Base-by-base conservation (phyloP, 768 basidiomycete genomes). In the Daedalea quercina region DNA sequence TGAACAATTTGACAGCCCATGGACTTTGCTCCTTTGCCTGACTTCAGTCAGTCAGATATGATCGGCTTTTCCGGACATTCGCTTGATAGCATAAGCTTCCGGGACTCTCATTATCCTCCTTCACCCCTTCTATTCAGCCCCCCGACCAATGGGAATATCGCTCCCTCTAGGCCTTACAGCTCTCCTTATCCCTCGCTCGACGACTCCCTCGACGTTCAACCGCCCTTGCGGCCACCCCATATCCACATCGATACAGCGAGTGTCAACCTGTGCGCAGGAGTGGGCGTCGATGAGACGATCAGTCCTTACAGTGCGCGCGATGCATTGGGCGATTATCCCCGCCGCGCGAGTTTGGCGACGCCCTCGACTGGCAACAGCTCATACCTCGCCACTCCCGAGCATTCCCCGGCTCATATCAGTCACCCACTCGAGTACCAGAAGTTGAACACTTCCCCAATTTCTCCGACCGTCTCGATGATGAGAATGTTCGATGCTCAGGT, bases 181-280 rank as follows among this genome's bases (percentile, higher is more conserved):
- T 31, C 28, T 6, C 28, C 28, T 11, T 31, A 6, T 31, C 28
- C 28, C 11, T 31, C 28, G 11, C 28, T 31, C 4, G 28, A 31
- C 28, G 28, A 31, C 28, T 11, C 28, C 11, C 28, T 31, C 28
- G 28, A 11, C 28, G 11, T 11, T 31, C 28, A 4, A 31, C 4
- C 11, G 28, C 28, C 4, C 28, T 11, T 31, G 11, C 28, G 28
- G 28, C 28, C 37, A n/a, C 58, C 55, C 42, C 43, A 28, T 26
- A 59, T 59, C 11, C 54, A 47, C 15, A 34, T 59, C 44, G 50
- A 56, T 22, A 59, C 58, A 11, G 49, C 52, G 11, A 26, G 7
- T n/a, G 20, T 31, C 20, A 28, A 20, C n/a, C 34, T 24, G 28
- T 13, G 31, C 35, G 19, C 24, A 23, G 17, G n/a, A 4, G 11